Evolutionary conservation across 2,329 filamentous ascomycete genomes (phyloP).

Genomic region (Aspergillus ochraceus): DNA sequence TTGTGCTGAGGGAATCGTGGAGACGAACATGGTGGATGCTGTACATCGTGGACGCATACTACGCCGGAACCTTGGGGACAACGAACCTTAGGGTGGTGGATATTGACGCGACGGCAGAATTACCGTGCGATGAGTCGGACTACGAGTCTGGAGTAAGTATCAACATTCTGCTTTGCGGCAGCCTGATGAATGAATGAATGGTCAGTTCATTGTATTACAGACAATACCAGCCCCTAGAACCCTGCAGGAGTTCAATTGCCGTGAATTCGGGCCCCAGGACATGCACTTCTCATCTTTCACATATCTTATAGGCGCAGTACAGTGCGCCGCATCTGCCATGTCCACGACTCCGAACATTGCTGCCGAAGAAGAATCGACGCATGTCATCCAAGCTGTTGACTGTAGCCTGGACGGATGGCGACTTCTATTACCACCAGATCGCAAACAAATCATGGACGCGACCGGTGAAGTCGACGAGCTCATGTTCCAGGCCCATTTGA

Average conservation of each 20-base stretch:
- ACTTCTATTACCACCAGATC: slow-evolving; percentile 36
- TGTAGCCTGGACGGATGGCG: slow-evolving; percentile 41
- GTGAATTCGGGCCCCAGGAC: slow-evolving; percentile 28
- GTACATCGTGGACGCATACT: slow-evolving; percentile 74
- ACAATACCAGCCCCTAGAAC: slow-evolving; percentile 24
- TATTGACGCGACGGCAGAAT: slow-evolving; percentile 24
- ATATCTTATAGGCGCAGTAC: slow-evolving; percentile 32
- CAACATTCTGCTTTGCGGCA: background rate
- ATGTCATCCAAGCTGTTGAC: slow-evolving; percentile 25
- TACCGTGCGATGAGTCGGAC: slow-evolving; percentile 37
- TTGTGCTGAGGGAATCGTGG: slow-evolving; percentile 47
- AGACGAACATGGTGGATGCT: slow-evolving; percentile 39
- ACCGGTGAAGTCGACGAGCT: slow-evolving; percentile 49
- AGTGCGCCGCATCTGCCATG: slow-evolving; percentile 27
- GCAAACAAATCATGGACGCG: slow-evolving; percentile 34
- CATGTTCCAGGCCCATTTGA: slow-evolving; percentile 83
- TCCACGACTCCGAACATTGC: slow-evolving; percentile 21
- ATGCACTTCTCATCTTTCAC: slow-evolving; percentile 34
- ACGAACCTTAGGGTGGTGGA: slow-evolving; percentile 23
- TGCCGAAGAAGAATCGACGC: slow-evolving; percentile 17
- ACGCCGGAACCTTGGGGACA: slow-evolving; percentile 60
- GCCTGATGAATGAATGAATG: background rate
- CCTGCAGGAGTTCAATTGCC: slow-evolving; percentile 32
- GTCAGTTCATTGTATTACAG: slow-evolving; percentile 1
- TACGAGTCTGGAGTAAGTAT: slow-evolving; percentile 31